Evolutionary conservation across 768 basidiomycete genomes (phyloP), one percentile per base, ranked within the genome.

Genomic region (Termitomyces sp.): DNA sequence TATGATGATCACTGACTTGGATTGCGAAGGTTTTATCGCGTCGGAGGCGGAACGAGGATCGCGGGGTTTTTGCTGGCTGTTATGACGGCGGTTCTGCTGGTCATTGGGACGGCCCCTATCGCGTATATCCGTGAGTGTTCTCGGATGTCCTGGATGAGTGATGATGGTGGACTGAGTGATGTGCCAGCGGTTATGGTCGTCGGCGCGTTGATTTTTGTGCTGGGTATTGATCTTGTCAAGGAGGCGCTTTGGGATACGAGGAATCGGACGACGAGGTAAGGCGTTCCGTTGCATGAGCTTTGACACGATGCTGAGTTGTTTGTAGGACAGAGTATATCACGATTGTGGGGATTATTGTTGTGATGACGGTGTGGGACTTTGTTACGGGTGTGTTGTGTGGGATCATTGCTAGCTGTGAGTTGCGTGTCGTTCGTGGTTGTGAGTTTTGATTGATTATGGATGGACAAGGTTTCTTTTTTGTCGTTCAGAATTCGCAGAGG

Each of bases 161-260:
- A 7, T 29, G 29, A 3, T 29, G 4, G 7, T 29, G 29, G 4
- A 29, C 3, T 3, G 29, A 4, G 29, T 29, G 29, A 7, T 29
- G 29, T 29, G 29, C 29, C 59, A 95, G 93, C 94, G 56, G 87
- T 98, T 31, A 87, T 92, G 83, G 87, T 96, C 5, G 94, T 98
- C 14, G 87, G 88, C 0, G 87, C 93, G 2, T 77, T 99, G 54
- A 98, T 98, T 60, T 95, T 94, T 62, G 94, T 97, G 9, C 80
- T 98, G 34, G 97, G 95, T 0, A 82, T 98, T 50, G 96, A 98
- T 62, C 84, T 99, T 38, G 84, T 93, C 40, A 96, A 95, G 65
- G 96, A 98, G 71, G 95, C 97, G 0, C 69, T 98, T 9, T 98
- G 95, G 95, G 96, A 99, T 72, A 95, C 95, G 10, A 77, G 92